Conservation (phyloP, 2,329 filamentous ascomycete species). For the Cyphellophora attinorum region DNA sequence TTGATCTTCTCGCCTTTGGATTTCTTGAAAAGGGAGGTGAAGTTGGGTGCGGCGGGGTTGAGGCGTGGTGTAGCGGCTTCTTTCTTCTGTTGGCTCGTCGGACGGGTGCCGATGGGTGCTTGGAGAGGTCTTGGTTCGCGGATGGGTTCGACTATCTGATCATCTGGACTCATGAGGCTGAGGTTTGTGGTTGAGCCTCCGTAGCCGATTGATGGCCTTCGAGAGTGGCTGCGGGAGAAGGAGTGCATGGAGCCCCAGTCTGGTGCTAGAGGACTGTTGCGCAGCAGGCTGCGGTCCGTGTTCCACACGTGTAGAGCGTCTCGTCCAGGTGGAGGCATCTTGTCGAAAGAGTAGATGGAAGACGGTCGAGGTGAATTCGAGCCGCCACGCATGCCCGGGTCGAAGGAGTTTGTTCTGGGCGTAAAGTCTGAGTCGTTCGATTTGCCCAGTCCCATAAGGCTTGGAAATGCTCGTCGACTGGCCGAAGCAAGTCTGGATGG, state of each 20-base stretch:
- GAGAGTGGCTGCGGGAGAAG: constrained; percentile 69
- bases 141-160: constrained; percentile 21
- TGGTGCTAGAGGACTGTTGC: constrained; percentile 41
- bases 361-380: constrained; percentile 36
- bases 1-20: constrained; percentile 36
- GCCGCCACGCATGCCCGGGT: constrained; percentile 34
- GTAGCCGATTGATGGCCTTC: constrained; percentile 65
- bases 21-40: constrained; percentile 58
- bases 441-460: constrained; percentile 27
- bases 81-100: constrained; percentile 47
- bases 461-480: constrained; percentile 30
- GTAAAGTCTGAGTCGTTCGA: constrained; percentile 30
- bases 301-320: constrained; percentile 68
- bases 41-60: constrained; percentile 83
- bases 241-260: constrained; percentile 46
- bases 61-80: constrained; percentile 48
- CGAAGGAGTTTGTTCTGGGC: constrained; percentile 35
- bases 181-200: constrained; percentile 61
- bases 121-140: constrained; percentile 45
- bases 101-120: constrained; percentile 70
- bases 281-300: constrained; percentile 43
- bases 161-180: constrained; percentile 40
- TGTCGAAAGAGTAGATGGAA: constrained; percentile 47
- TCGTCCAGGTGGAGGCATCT: constrained; percentile 64
- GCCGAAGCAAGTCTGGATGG: constrained; percentile 22